Base-by-base conservation (phyloP, 2,329 filamentous ascomycete species). In the Triangularia setosa region DNA sequence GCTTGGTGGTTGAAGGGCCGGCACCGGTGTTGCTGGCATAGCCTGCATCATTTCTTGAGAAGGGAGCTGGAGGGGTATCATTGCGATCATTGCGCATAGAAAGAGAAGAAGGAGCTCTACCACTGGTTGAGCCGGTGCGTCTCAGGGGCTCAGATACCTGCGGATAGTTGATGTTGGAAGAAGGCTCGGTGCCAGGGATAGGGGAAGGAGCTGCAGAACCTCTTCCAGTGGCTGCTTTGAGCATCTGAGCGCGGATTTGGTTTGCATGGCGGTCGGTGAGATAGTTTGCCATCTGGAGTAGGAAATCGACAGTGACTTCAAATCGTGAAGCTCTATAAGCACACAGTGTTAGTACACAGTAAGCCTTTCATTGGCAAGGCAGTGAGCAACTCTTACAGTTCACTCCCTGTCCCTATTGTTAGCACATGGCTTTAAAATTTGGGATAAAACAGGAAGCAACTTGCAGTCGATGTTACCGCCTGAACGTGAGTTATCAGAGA, bases 221-320 rank as follows among this genome's bases (percentile, higher is more conserved):
- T 60, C 83, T 82, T 23, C 81, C 82, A 2, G 83, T 81, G 6
- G 83, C 83, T 2, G 84, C 87, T 53, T 90, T 95, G 25, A 66
- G 87, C 81, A 98, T 92, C 78, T 97, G 93, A 21, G 91, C 93
- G 69, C 92, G 87, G 57, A 98, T 91, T 75, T 97, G 92, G 0
- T 91, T 91, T 27, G 96, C 85, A 78, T 98, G 92, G 60, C 91
- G 85, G 75, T 98, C 93, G 73, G 95, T 97, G 5, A 98, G 85
- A 85, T 93, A 97, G 76, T 92, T 93, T 68, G 93, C 93, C 77
- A 99, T 93, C 74, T 97, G 92, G 16, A 97, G 85, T 30, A 99
- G 84, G 73, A 98, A 98, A 48, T 92, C 85, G 64, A 96, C 87
- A 25, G 91, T 90, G 21, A 97, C 94, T 67, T 93, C 85, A 77